Conservation (phyloP, 1,284 basidiomycete genomes). For the Athelia sp. region DNA sequence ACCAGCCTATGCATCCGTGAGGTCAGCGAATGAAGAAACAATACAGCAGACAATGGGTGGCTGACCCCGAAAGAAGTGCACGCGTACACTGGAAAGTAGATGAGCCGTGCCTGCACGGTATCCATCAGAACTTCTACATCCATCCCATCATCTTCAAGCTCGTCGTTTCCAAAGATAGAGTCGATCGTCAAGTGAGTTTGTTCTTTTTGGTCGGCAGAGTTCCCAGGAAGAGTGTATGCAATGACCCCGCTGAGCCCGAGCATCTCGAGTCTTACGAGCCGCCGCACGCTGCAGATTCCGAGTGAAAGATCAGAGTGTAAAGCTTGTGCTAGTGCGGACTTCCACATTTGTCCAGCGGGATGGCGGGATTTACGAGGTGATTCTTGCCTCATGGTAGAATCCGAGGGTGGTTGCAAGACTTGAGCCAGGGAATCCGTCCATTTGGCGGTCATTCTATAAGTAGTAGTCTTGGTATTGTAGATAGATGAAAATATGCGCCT, state of each 20-base stretch:
- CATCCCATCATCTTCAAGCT: constrained; percentile 16
- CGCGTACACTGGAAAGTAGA: constrained; percentile 25
- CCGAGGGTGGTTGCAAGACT: neutral
- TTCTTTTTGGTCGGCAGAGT: neutral
- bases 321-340: neutral
- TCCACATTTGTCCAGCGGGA: neutral
- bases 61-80: constrained; percentile 29
- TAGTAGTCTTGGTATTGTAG: too few species aligned
- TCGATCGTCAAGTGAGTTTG: too few species aligned
- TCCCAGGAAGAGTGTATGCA: constrained; percentile 21
- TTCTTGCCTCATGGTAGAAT: neutral
- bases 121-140: constrained; percentile 21
- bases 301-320: neutral
- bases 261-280: constrained; percentile 21
- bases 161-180: constrained; percentile 18
- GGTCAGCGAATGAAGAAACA: neutral
- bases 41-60: neutral
- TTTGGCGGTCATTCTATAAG: neutral
- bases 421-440: neutral
- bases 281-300: constrained; percentile 7
- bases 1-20: neutral
- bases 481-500: too few species aligned
- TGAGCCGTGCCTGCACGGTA: constrained; percentile 16
- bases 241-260: constrained; percentile 24
- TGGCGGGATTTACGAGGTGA: neutral